Conservation (phyloP, 805 yeast species). For the Myxozyma sirexii region DNA sequence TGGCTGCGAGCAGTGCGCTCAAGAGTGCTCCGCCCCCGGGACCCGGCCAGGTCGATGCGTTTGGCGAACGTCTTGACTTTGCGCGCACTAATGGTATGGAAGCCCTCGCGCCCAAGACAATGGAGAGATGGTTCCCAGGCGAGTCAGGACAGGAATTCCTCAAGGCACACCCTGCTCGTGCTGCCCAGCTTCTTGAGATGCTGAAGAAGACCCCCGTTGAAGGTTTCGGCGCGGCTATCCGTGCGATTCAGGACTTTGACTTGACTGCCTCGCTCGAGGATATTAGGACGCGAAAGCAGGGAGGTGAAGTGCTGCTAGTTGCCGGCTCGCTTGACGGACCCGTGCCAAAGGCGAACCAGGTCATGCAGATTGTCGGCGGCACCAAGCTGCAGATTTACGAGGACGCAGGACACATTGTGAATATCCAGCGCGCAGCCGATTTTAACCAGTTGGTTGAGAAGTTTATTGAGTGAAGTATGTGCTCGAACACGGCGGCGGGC, state of each 20-base stretch:
- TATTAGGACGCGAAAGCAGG: slow-evolving; percentile 15
- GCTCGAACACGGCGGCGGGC: too few species aligned
- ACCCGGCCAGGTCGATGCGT: slow-evolving; percentile 17
- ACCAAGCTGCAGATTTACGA: slow-evolving; percentile 5
- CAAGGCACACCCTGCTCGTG: slow-evolving; percentile 11
- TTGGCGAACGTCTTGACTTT: slow-evolving; percentile 21
- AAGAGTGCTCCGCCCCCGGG: slow-evolving; percentile 8
- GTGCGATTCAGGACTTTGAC: slow-evolving; percentile 31
- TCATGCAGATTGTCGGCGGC: slow-evolving; percentile 23
- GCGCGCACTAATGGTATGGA: slow-evolving; percentile 29
- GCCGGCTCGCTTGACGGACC: slow-evolving; percentile 29
- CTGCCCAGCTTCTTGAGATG: slow-evolving; percentile 19
- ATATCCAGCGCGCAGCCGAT: slow-evolving; percentile 23
- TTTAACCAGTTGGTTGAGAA: slow-evolving; percentile 24
- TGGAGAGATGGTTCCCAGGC: slow-evolving; percentile 32
- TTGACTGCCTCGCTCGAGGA: slow-evolving; percentile 21
- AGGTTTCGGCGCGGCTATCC: slow-evolving; percentile 25
- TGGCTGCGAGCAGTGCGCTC: slow-evolving; percentile 24
- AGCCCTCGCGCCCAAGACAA: slow-evolving; percentile 22
- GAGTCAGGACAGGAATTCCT: slow-evolving; percentile 19
- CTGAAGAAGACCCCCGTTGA: slow-evolving; percentile 15
- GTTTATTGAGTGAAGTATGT: slow-evolving; percentile 16
- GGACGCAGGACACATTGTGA: slow-evolving; percentile 27
- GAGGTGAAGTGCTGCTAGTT: slow-evolving; percentile 20
- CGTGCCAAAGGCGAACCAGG: slow-evolving; percentile 14